A percentile compares a stretch with the other conserved stretches of the same genome.
Conservation (phyloP, 345 rosid species). For the Atalantia buxifolia region DNA sequence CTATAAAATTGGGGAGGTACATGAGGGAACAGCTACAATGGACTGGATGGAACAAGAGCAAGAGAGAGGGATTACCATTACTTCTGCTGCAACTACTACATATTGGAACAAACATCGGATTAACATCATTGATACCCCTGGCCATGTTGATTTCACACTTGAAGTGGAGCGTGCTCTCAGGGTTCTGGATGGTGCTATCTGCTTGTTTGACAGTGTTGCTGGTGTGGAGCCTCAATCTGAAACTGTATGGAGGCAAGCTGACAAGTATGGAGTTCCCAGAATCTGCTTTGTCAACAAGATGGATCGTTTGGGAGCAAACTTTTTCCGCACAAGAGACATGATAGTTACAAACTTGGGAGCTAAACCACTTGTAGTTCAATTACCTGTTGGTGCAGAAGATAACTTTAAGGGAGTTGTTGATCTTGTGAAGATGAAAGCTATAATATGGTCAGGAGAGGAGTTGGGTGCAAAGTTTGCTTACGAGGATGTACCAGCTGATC, state of each 20-base stretch:
- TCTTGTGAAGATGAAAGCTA: conserved; percentile 85
- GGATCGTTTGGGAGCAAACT: conserved; percentile 98
- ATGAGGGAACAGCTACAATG: conserved; percentile 98
- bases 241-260: conserved; percentile 99
- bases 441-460: conserved; percentile 94
- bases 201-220: conserved; percentile 97
- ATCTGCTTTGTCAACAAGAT: conserved; percentile 95
- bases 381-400: conserved; percentile 92
- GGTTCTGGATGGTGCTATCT: conserved; percentile 94
- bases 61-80: conserved; percentile 97
- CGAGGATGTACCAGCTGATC: conserved; percentile 77
- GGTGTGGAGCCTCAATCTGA: conserved; percentile 99
- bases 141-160: conserved; percentile 94
- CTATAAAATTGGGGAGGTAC: conserved; percentile 97
- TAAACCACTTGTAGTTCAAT: conserved; percentile 80
- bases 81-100: conserved; percentile 95
- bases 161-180: conserved; percentile 97
- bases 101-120: conserved; percentile 90
- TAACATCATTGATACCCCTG: conserved; percentile 95
- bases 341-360: conserved; percentile 93
- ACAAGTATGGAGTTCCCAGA: conserved; percentile 93
- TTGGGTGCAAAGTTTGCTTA: conserved; percentile 88
- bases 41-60: conserved; percentile 99
- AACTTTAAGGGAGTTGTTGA: conserved; percentile 73
- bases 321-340: conserved; percentile 93